Conservation (phyloP, 306 rosid species). For the Malus orientalis region DNA sequence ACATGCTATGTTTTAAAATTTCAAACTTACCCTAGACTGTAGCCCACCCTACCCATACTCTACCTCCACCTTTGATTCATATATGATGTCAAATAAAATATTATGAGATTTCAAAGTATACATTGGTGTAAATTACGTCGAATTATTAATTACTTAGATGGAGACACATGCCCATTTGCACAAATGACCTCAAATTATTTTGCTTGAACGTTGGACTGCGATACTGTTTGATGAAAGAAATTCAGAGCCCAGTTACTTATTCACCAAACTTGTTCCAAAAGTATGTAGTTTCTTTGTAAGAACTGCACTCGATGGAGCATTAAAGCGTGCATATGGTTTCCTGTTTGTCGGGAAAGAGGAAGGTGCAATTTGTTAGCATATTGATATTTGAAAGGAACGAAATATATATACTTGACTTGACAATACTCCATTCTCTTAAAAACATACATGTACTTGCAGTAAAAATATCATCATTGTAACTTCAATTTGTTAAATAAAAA, state of each 20-base stretch:
- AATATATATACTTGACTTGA: not conserved
- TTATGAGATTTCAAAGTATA: not conserved
- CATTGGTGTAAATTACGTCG: not conserved
- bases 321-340: not conserved
- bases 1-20: too few relatives aligned
- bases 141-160: not conserved
- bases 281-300: not conserved
- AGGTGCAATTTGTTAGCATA: not conserved
- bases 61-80: too few relatives aligned
- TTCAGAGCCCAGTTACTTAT: not conserved
- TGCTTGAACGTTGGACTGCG: not conserved
- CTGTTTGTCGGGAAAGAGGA: not conserved
- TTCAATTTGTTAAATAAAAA: too few relatives aligned
- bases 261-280: not conserved
- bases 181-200: slow-evolving; percentile 8
- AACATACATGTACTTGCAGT: too few relatives aligned
- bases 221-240: not conserved
- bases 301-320: not conserved
- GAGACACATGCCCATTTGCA: slow-evolving; percentile 19
- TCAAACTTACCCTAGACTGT: too few relatives aligned
- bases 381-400: not conserved
- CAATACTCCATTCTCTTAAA: not conserved
- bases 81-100: too few relatives aligned
- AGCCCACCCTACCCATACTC: too few relatives aligned
- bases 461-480: too few relatives aligned